A percentile compares a stretch with the other conserved stretches of the same genome.
Evolutionary conservation across 2,329 filamentous ascomycete species (phyloP).

Genomic region (Zarea fungicola): DNA sequence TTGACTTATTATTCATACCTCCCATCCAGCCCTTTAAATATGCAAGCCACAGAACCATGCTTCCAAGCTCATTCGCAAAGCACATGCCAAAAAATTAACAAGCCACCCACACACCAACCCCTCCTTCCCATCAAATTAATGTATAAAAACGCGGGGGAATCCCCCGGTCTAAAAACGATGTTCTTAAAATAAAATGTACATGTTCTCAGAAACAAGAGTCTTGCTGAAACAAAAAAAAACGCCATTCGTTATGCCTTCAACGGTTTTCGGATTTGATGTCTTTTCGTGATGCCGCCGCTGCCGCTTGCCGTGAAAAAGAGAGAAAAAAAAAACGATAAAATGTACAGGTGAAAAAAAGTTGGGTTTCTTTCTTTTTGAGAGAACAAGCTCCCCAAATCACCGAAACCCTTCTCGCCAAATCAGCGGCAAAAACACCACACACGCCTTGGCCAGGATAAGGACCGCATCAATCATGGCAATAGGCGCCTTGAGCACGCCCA

Average conservation of each 20-base stretch:
- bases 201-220: no score
- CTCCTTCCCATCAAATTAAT: neutral
- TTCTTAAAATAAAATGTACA: no score
- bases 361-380: neutral
- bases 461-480: constrained; percentile 60
- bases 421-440: constrained; percentile 76
- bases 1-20: neutral
- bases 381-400: constrained; percentile 15
- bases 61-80: neutral
- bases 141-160: no score
- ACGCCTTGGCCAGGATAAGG: constrained; percentile 73
- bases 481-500: constrained; percentile 45
- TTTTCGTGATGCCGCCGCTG: neutral
- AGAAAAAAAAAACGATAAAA: constrained; percentile 10
- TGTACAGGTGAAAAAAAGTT: constrained; percentile 2
- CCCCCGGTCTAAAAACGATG: no score
- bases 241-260: neutral
- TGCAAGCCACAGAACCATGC: neutral
- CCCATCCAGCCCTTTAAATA: neutral
- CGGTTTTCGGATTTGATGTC: no score
- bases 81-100: neutral
- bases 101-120: neutral
- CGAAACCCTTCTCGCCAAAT: constrained; percentile 59
- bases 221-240: no score
- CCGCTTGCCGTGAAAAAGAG: neutral